Evolutionary conservation across 1,284 basidiomycete species (phyloP).

Genomic region (Anthracocystis walkeri): DNA sequence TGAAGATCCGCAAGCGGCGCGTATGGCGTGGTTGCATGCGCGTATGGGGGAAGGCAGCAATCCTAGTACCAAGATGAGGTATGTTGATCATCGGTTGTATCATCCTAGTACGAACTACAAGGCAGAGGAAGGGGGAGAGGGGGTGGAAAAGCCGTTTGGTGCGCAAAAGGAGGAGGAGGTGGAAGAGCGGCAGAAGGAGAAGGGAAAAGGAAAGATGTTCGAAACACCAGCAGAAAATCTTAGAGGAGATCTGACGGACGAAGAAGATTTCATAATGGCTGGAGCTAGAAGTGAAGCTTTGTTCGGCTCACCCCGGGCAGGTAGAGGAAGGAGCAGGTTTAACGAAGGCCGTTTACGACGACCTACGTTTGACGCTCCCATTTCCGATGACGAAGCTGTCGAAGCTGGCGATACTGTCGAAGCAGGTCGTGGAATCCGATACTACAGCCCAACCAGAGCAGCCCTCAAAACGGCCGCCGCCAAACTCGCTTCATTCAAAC

Average conservation of each 20-base stretch:
- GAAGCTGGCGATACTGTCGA: no score
- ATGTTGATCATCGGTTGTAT: neutral
- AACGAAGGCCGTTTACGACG: constrained; percentile 9
- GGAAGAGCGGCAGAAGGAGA: no score
- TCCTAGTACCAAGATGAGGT: neutral
- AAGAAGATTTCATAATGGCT: no score
- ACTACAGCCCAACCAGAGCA: neutral
- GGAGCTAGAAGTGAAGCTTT: neutral
- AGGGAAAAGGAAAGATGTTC: no score
- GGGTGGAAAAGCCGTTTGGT: neutral
- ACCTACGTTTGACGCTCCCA: no score
- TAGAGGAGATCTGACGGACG: neutral
- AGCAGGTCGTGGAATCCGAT: neutral
- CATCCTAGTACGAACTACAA: constrained; percentile 3
- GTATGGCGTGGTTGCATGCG: constrained; percentile 9
- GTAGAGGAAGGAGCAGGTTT: constrained; percentile 5
- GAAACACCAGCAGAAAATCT: constrained; percentile 10
- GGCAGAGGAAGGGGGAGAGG: neutral
- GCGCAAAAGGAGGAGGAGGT: neutral
- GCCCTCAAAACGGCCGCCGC: neutral
- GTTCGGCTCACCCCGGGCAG: neutral
- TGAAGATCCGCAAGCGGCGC: constrained; percentile 14
- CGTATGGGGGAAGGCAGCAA: neutral
- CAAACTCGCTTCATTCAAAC: neutral
- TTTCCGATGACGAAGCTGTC: no score